These are phyloP conservation scores for Rhynchospora pubera DNA, from an alignment of 176 grass and related monocot genomes.

Conservation along the genomic window DNA sequence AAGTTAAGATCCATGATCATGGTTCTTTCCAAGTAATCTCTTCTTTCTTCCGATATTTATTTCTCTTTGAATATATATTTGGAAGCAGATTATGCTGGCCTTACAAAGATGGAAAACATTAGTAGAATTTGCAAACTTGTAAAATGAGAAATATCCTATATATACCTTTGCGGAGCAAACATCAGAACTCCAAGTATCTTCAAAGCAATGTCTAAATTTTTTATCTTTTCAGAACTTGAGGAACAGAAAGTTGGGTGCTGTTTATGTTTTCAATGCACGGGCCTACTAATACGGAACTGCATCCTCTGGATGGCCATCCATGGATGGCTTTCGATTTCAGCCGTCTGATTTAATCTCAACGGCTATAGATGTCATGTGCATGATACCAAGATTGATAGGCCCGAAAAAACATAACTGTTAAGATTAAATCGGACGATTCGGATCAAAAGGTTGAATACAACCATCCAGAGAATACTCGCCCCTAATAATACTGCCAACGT, in stretches of 20 bases:
- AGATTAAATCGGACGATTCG: no score
- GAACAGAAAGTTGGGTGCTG: background rate
- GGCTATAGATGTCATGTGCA: no score
- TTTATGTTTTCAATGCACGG: background rate
- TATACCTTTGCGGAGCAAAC: background rate
- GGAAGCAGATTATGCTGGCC: background rate
- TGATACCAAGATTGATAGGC: no score
- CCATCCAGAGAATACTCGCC: no score
- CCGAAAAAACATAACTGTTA: no score
- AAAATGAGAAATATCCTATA: background rate
- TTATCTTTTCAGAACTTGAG: background rate
- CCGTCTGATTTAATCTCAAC: no score
- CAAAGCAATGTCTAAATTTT: background rate
- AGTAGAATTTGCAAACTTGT: background rate
- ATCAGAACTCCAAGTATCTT: background rate
- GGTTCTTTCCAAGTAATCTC: background rate
- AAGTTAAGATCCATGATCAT: background rate
- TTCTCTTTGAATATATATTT: background rate
- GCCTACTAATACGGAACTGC: no score
- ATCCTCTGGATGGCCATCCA: no score
- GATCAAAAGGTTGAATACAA: no score
- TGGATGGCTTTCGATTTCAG: no score
- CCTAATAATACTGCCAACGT: background rate
- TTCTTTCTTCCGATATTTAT: background rate
- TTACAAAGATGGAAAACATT: no score